Evolutionary conservation across 225 moss, liverwort and hornwort genomes (phyloP), one percentile per base, ranked within the genome.

Genomic region (Asterella californica): DNA sequence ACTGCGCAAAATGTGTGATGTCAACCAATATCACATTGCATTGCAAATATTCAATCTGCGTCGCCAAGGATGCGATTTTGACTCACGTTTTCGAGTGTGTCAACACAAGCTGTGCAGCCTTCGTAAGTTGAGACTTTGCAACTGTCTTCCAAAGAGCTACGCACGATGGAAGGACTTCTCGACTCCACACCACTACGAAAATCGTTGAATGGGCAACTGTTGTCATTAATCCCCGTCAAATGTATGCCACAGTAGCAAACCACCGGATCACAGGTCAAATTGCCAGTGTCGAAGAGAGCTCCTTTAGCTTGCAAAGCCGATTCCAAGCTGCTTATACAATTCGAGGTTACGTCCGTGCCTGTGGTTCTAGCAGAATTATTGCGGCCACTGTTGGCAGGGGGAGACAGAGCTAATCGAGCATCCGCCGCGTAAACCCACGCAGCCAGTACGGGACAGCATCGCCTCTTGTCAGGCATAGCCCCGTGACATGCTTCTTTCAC

Each of bases 361-460:
- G 72, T 9, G 65, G 25, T 46, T 1, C 8, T 25, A 69, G 30
- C 59, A 36, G 75, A 75, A 52, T 75, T 75, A 10, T 62, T 48
- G 17, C n/a, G 65, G 15, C 46, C 46, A n/a, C 49, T 76, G 30
- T 38, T 61, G 10, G 71, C 34, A 15, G 75, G 37, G 10, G 81
- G 81, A 65, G 63, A 65, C 33, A 81, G 65, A 14, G 81, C 81
- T 4, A 81, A 68, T 76, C 81, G 75, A 33, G 81, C 75, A 70
- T 81, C 81, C 5, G 81, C 57, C 11, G 81, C 81, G 48, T 81
- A 81, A 76, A 81, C 76, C 81, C 81, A 81, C 2, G 81, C 81
- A 45, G 81, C 81, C 34, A 81, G 53, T 29, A 81, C 81, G 8
- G 81, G 81, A 52, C 81, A 81, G 32, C 81, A 81, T 54, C 75